Base-by-base conservation (phyloP, 2,329 filamentous ascomycete genomes). In the Bipolaris cookei region DNA sequence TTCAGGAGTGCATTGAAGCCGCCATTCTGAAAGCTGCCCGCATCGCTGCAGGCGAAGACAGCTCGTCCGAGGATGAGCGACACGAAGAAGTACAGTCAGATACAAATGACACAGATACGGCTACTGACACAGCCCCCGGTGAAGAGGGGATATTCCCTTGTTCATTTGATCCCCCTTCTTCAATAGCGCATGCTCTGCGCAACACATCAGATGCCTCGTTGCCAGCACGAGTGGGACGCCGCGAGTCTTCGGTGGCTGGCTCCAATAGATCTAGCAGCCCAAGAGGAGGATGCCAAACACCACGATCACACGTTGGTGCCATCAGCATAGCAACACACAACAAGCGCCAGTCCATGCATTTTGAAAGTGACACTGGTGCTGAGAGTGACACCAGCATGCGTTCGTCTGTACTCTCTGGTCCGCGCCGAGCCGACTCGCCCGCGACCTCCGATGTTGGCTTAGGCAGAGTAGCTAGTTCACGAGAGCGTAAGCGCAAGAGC, bases 1-100 rank as follows among this genome's bases (percentile, higher is more conserved):
- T 99, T 2, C 92, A 98, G 70, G 92, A 97, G 68, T 99, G 95
- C 73, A 97, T 99, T 50, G 89, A 96, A 58, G 92, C 92, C 60
- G 95, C 95, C 7, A 85, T 98, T 77, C 86, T 86, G 63, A 97
- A 98, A 77, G 93, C 95, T 51, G 90, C 91, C 53, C 89, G 89
- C 47, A 94, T 97, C 65, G 92, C 92, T 43, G 88, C 91, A 41
- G 94, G 94, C 10, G 87, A 93, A 50, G 79, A 96, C 14, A 94
- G 90, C 62, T 92, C 96, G 70, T 94, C 91, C 0, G 82, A 84
- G 14, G 80, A 77, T 14, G 79, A 79, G 44, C 73, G 71, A 18
- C 63, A 71, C 2, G 68, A 69, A 46, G 86, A 69, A 46, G 86
- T 83, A 16, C 76, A 79, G 7, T 74, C 77, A 18, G 78, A 81